Evolutionary conservation across 1,284 basidiomycete genomes (phyloP).

Genomic region (Ganoderma multipileum): DNA sequence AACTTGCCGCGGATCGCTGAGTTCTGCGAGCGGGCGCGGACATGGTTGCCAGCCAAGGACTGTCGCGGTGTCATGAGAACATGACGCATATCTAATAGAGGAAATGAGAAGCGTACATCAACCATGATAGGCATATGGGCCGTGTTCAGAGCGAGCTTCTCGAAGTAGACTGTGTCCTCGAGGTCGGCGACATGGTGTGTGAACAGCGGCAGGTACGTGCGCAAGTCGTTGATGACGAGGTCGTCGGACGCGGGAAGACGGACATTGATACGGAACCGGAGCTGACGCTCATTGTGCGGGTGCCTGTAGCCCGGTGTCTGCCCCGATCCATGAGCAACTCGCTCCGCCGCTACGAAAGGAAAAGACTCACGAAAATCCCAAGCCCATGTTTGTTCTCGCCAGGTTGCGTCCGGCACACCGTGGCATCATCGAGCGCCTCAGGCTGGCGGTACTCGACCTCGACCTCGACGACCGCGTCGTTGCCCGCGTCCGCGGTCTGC

Average conservation of each 20-base stretch:
- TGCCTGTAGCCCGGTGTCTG: slow-evolving; percentile 29
- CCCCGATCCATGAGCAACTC: not conserved
- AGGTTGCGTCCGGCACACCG: slow-evolving; percentile 34
- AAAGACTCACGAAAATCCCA: slow-evolving; percentile 39
- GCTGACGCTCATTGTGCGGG: slow-evolving; percentile 16
- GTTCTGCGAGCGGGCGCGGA: slow-evolving; percentile 1
- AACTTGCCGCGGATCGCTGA: slow-evolving; percentile 10
- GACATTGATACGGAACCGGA: slow-evolving; percentile 31
- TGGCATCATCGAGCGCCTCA: slow-evolving; percentile 27
- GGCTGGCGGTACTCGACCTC: slow-evolving; percentile 28
- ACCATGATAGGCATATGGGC: slow-evolving; percentile 30
- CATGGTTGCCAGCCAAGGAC: slow-evolving; percentile 20
- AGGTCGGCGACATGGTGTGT: slow-evolving; percentile 32
- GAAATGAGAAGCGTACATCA: slow-evolving; percentile 21
- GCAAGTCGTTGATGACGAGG: slow-evolving; percentile 28
- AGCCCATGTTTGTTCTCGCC: slow-evolving; percentile 34
- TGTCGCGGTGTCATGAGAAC: not conserved
- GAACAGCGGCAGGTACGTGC: slow-evolving; percentile 34
- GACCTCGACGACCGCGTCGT: slow-evolving; percentile 33
- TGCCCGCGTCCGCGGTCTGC: slow-evolving; percentile 24
- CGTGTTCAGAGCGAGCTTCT: slow-evolving; percentile 21
- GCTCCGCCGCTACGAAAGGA: not conserved
- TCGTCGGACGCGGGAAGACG: slow-evolving; percentile 27
- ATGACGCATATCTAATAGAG: not conserved
- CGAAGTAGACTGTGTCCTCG: slow-evolving; percentile 29